Conservation (phyloP, 2,329 filamentous ascomycete genomes). For the Cladosporium colombiae region DNA sequence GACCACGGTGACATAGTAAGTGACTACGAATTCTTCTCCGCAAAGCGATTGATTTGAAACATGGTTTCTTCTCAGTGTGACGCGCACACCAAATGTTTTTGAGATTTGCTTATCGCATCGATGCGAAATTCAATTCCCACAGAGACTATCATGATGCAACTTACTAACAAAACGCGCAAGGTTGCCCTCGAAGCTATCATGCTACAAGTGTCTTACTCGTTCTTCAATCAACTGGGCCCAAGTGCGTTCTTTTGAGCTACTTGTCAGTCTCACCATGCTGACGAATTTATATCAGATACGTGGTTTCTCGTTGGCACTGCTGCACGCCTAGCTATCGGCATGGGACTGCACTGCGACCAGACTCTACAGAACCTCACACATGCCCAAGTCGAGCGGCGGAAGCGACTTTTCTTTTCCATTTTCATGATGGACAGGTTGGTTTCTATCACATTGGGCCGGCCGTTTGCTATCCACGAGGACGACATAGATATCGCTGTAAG, state of each 20-base stretch:
- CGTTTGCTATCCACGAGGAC: constrained; percentile 50
- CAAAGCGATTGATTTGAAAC: neutral
- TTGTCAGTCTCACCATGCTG: neutral
- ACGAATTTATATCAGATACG: constrained; percentile 34
- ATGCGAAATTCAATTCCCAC: neutral
- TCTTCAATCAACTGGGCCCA: constrained; percentile 51
- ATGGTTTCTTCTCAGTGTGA: neutral
- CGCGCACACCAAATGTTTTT: neutral
- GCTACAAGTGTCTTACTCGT: constrained; percentile 52
- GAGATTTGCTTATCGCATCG: neutral
- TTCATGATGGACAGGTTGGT: constrained; percentile 55
- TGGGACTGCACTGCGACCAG: constrained; percentile 41
- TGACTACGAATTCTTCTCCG: neutral
- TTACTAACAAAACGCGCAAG: neutral
- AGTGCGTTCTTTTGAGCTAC: constrained; percentile 24
- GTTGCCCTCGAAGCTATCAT: constrained; percentile 47
- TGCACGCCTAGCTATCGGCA: constrained; percentile 47
- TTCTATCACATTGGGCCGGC: constrained; percentile 47
- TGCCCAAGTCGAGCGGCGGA: constrained; percentile 39
- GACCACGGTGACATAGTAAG: constrained; percentile 32
- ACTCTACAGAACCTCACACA: constrained; percentile 29
- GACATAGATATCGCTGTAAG: constrained; percentile 43
- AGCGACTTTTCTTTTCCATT: constrained; percentile 49
- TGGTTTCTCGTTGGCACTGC: constrained; percentile 51
- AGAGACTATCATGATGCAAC: neutral